A percentile compares a stretch with the other conserved stretches of the same genome.
phyloP scores from a whole-genome alignment of 768 basidiomycete genomes.

The Xerocomellus dryophilus region DNA sequence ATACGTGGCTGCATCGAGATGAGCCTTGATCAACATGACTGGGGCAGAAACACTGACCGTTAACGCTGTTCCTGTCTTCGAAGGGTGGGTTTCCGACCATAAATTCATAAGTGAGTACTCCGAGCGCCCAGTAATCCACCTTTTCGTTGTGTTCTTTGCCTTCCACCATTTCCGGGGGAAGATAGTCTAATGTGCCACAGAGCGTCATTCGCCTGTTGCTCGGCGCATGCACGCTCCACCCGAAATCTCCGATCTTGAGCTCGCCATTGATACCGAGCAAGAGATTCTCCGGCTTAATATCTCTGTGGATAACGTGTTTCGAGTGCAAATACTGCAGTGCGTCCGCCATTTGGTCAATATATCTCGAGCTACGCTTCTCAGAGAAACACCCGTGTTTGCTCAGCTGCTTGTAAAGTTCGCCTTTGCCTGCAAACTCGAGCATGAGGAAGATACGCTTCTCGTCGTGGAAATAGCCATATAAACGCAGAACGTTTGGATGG shows the following conservation, averaged over 20 bases:
- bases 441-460: slow-evolving; percentile 96
- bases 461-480: slow-evolving; percentile 98
- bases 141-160: slow-evolving; percentile 83
- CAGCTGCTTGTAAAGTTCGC: slow-evolving; percentile 95
- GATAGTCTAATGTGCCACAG: slow-evolving; percentile 94
- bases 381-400: slow-evolving; percentile 82
- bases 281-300: slow-evolving; percentile 98
- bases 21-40: slow-evolving; percentile 3
- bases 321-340: slow-evolving; percentile 87
- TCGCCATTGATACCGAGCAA: slow-evolving; percentile 93
- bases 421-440: slow-evolving; percentile 96
- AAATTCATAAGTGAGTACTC: slow-evolving; percentile 96
- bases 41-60: slow-evolving; percentile 47
- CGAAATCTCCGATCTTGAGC: slow-evolving; percentile 97
- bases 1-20: slow-evolving; percentile 66
- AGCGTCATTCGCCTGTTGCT: slow-evolving; percentile 85
- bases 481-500: slow-evolving; percentile 89
- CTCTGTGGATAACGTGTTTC: slow-evolving; percentile 97
- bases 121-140: slow-evolving; percentile 96
- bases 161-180: slow-evolving; percentile 99
- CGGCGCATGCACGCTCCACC: slow-evolving; percentile 97
- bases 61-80: slow-evolving; percentile 76
- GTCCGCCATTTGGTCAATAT: slow-evolving; percentile 98
- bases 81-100: slow-evolving; percentile 82
- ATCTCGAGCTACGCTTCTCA: slow-evolving; percentile 83